Conservation (phyloP, 768 basidiomycete genomes). For the Hericium coralloides region DNA sequence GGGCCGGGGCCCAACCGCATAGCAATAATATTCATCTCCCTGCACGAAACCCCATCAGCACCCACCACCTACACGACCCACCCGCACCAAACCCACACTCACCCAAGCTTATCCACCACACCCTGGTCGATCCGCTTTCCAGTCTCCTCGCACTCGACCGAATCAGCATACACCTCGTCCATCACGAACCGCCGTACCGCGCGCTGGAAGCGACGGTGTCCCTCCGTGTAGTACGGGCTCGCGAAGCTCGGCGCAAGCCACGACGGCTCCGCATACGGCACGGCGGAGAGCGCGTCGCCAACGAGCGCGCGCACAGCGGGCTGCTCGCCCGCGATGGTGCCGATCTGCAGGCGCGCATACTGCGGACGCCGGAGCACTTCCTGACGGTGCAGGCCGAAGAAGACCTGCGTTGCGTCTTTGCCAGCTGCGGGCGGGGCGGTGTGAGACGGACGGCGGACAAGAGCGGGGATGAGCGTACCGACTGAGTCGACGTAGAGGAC, state of each 20-base stretch:
- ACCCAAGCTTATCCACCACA: constrained; percentile 82
- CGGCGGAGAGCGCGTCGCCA: constrained; percentile 57
- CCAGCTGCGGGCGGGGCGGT: constrained; percentile 36
- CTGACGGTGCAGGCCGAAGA: constrained; percentile 80
- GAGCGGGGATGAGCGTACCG: constrained; percentile 29
- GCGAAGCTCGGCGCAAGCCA: constrained; percentile 65
- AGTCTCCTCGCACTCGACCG: constrained; percentile 70
- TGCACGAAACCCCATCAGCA: constrained; percentile 18
- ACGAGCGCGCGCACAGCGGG: constrained; percentile 43
- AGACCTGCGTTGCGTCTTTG: constrained; percentile 67
- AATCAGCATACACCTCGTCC: constrained; percentile 68
- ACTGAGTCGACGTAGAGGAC: constrained; percentile 61
- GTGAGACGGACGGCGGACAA: not conserved
- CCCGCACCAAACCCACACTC: constrained; percentile 19
- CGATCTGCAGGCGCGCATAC: constrained; percentile 62
- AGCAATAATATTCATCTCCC: constrained; percentile 69
- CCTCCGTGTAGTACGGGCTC: constrained; percentile 71
- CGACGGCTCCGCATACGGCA: constrained; percentile 82
- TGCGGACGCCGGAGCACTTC: constrained; percentile 72
- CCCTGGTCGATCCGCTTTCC: constrained; percentile 82
- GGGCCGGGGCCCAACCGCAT: constrained; percentile 91
- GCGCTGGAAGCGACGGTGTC: constrained; percentile 67
- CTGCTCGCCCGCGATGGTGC: constrained; percentile 48
- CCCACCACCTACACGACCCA: not conserved
- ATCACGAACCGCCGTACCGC: constrained; percentile 70